Base-by-base conservation (phyloP, 306 rosid genomes). In the Crotalaria pallida region DNA sequence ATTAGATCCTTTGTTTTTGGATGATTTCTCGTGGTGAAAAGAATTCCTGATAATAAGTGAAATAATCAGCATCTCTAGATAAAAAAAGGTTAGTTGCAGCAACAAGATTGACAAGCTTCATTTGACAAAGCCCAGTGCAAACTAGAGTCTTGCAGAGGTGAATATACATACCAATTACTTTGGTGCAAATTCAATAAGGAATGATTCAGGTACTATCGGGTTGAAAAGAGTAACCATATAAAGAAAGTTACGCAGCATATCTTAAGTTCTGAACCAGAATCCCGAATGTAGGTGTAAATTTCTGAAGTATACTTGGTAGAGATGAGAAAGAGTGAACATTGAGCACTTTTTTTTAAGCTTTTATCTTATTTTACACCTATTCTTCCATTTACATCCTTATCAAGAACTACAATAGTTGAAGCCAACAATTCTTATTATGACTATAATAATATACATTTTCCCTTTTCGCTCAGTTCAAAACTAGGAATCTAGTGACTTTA, bases 1-100 rank as follows among this genome's bases (percentile, higher is more conserved):
- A 87, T 79, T 62, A 93, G 85, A 79, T 87, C 90, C 82, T 85
- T 88, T 7, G 96, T 88, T 80, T 85, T 93, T 34, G 88, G 92
- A 81, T 93, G 97, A 63, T 81, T 85, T 78, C 56, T 87, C 7
- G 96, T 83, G 67, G 96, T 73, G 82, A 93, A 90, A 44, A 92
- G 80, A 80, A 83, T 81, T 77, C 96, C 98, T 92, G 93, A 27
- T 67, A 68, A 82, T 75, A 17, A 71, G 59, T 62, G 36, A 64
- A 72, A 65, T 17, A 40, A 38, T 81, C 55, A 77, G 55, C 34
- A 48, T 67, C 66, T 72, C 50, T 43, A 52, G 59, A 65, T 45
- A 13, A 65, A 76, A 65, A 76, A 72, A 52, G n/a, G 55, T 67
- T 41, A 22, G 21, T 10, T 36, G 33, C 38, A 59, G 63, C 12